A percentile compares a stretch with the other conserved stretches of the same genome.
phyloP scores from a whole-genome alignment of 2,329 filamentous ascomycete genomes.

The Thyridium curvatum region DNA sequence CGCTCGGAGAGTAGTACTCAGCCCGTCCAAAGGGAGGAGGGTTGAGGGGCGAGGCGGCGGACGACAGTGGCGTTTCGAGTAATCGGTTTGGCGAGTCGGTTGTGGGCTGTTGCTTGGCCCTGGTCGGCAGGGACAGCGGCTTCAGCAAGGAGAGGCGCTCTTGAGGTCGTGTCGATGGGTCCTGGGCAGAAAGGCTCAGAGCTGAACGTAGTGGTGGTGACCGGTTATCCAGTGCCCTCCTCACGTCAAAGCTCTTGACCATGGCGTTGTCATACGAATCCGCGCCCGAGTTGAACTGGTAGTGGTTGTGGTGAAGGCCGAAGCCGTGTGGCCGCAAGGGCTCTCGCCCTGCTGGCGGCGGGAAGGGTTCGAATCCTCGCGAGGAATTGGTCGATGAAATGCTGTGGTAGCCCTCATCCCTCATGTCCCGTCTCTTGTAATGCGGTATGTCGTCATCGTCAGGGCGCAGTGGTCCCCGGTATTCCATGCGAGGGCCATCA shows the following conservation, averaged over 20 bases:
- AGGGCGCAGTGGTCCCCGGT: conserved; percentile 8
- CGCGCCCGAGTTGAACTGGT: conserved; percentile 38
- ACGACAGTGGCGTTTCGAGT: conserved; percentile 39
- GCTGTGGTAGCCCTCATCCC: conserved; percentile 23
- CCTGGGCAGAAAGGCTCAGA: conserved; percentile 33
- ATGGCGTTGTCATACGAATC: conserved; percentile 43
- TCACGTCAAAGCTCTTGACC: conserved; percentile 49
- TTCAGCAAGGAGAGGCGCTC: conserved; percentile 31
- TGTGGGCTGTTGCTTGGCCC: conserved; percentile 30
- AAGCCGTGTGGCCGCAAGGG: conserved; percentile 35
- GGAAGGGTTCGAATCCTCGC: conserved; percentile 18
- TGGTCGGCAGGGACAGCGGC: conserved; percentile 40
- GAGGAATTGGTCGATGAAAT: conserved; percentile 24
- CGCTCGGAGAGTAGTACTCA: conserved; percentile 38
- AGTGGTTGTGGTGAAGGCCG: conserved; percentile 43
- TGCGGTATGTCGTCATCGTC: conserved; percentile 11
- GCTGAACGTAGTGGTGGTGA: conserved; percentile 36
- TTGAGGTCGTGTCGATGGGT: conserved; percentile 19
- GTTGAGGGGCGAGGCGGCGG: conserved; percentile 40
- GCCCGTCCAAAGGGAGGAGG: conserved; percentile 32
- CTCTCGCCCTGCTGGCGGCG: conserved; percentile 16
- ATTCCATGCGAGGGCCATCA: conserved; percentile 12
- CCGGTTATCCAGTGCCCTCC: conserved; percentile 35
- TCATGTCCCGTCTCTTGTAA: conserved; percentile 12
- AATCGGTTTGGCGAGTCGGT: conserved; percentile 38